A percentile compares a stretch with the other conserved stretches of the same genome.
These are phyloP conservation scores for Warburgia ugandensis DNA, from an alignment of 164 flowering plant genomes.

Conservation along the genomic window DNA sequence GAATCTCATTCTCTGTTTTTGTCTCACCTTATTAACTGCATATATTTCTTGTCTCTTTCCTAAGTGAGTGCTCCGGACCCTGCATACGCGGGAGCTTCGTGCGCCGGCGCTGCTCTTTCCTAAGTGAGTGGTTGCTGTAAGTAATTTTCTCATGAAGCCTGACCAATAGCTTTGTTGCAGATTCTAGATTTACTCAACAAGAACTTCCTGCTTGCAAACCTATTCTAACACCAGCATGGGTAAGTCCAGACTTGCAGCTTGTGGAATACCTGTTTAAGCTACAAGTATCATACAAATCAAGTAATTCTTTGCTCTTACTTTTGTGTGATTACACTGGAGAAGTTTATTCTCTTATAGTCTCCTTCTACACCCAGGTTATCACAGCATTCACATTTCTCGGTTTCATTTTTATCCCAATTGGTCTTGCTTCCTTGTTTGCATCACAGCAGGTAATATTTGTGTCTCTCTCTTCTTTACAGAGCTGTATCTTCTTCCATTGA, in stretches of 20 bases:
- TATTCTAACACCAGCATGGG: constrained; percentile 86
- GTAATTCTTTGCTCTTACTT: neutral
- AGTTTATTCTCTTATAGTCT: neutral
- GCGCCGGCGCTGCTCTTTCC: neutral
- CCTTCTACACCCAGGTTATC: constrained; percentile 52
- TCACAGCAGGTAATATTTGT: constrained; percentile 48
- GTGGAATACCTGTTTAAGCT: neutral
- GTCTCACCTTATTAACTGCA: neutral
- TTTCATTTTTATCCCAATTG: constrained; percentile 78
- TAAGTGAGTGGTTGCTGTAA: neutral
- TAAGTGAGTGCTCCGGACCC: neutral
- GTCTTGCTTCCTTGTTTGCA: constrained; percentile 73
- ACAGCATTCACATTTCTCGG: constrained; percentile 46
- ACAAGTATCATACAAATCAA: neutral
- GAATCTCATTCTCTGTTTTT: neutral
- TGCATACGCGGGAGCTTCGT: neutral
- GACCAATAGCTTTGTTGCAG: constrained; percentile 29
- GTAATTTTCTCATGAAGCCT: neutral
- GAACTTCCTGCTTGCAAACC: constrained; percentile 97
- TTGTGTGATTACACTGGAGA: neutral
- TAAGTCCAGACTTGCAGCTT: constrained; percentile 13
- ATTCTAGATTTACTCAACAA: constrained; percentile 88
- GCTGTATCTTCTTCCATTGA: neutral
- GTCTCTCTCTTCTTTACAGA: neutral
- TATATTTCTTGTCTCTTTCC: neutral